phyloP scores from a whole-genome alignment of 352 stramenopile genomes.

The Phytophthora vignae region DNA sequence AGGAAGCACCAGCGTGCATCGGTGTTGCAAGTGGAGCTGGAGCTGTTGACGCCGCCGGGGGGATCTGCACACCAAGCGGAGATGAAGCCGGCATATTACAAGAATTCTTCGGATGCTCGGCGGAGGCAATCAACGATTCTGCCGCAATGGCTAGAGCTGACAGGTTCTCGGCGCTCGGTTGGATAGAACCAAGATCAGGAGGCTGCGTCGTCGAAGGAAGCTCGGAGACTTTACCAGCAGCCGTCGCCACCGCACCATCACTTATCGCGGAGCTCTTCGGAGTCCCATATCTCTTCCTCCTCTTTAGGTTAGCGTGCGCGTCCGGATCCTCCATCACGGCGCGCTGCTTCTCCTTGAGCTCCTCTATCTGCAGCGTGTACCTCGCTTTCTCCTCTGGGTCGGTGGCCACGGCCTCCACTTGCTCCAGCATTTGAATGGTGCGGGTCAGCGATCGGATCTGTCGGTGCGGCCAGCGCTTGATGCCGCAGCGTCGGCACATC shows the following conservation, averaged over 20 bases:
- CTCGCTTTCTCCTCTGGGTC: constrained; percentile 56
- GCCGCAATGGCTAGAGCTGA: constrained; percentile 30
- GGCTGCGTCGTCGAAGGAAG: not conserved
- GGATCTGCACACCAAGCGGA: constrained; percentile 36
- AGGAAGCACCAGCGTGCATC: constrained; percentile 32
- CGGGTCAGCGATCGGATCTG: constrained; percentile 75
- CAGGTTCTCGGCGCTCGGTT: constrained; percentile 3
- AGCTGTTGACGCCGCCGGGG: constrained; percentile 3
- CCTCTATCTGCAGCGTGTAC: constrained; percentile 62
- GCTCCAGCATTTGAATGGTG: constrained; percentile 80
- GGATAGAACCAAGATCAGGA: not conserved
- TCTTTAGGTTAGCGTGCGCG: constrained; percentile 62
- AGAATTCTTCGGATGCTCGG: not conserved
- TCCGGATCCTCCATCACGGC: constrained; percentile 76
- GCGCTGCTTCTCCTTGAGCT: constrained; percentile 71
- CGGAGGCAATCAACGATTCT: constrained; percentile 7
- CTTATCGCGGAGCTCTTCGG: constrained; percentile 16
- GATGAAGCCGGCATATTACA: not conserved
- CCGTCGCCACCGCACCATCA: constrained; percentile 1
- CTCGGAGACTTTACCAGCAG: constrained; percentile 4
- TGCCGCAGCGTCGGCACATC: constrained; percentile 69
- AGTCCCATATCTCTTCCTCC: constrained; percentile 59
- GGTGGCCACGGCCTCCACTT: constrained; percentile 57
- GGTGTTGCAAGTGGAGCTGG: constrained; percentile 40
- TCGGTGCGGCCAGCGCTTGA: constrained; percentile 74